These are phyloP conservation scores for Limonium bicolor DNA, from an alignment of 148 eudicot genomes.

Conservation along the genomic window DNA sequence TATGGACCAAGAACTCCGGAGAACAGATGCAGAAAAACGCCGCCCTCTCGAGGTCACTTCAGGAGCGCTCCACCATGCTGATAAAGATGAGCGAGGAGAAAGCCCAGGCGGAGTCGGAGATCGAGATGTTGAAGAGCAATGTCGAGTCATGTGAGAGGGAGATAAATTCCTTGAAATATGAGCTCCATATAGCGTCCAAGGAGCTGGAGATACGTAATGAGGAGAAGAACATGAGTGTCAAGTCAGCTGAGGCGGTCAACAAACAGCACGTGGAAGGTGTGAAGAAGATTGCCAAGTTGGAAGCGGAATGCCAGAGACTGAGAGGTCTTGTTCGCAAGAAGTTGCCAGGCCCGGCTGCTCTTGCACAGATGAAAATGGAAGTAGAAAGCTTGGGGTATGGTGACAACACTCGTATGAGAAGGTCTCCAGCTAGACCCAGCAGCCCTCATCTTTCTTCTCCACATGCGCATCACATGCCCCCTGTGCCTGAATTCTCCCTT, in stretches of 20 bases:
- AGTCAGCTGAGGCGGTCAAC: constrained; percentile 85
- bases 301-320: constrained; percentile 93
- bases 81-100: constrained; percentile 73
- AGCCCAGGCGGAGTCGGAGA: constrained; percentile 74
- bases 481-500: constrained; percentile 47
- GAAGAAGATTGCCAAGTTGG: constrained; percentile 83
- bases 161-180: constrained; percentile 84
- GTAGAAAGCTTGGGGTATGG: constrained; percentile 86
- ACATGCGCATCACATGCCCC: constrained; percentile 19
- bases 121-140: constrained; percentile 57
- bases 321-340: constrained; percentile 94
- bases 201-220: constrained; percentile 92
- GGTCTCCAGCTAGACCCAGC: constrained; percentile 67
- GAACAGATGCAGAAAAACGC: constrained; percentile 71
- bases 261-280: constrained; percentile 86
- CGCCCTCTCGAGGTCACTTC: constrained; percentile 83
- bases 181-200: constrained; percentile 62
- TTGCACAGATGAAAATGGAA: constrained; percentile 97
- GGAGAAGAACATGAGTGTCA: constrained; percentile 88
- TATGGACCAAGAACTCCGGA: constrained; percentile 64
- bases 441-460: constrained; percentile 50
- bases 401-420: constrained; percentile 42
- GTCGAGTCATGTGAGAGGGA: constrained; percentile 80
- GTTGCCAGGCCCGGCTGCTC: constrained; percentile 95
- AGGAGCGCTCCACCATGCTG: constrained; percentile 85